Base-by-base conservation (phyloP, 2,329 filamentous ascomycete species). In the Lachnellula suecica region DNA sequence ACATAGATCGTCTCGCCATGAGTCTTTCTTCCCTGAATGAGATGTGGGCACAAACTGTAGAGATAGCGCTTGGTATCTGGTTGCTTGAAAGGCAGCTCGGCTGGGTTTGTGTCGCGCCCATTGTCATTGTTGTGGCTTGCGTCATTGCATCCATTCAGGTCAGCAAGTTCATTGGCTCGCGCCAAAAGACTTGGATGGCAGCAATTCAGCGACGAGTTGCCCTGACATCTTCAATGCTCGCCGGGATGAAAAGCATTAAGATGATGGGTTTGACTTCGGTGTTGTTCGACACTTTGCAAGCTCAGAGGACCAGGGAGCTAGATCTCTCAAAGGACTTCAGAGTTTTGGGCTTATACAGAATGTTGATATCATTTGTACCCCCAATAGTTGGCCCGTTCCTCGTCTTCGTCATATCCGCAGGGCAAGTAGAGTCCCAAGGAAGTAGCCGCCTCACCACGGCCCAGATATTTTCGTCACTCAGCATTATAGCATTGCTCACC, bases 41-140 rank as follows among this genome's bases (percentile, higher is more conserved):
- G 2, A 61, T 69, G n/a, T 73, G 71, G 71, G 68, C 69, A 8
- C 62, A 62, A 13, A 50, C 68, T 2, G 44, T 72, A 5, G 69
- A 73, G 22, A 56, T 72, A 13, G 64, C 61, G 0, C 27, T 73
- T 6, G 68, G 63, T 0, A 60, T 70, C 2, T 73, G 64, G 34
- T 47, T 73, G 3, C 51, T 73, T 0, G 59, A 68, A 15, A 59
- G 60, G 4, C 64, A 71, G 25, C 53, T 72, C 15, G 40, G 40
- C 15, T 13, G n/a, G 15, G 40, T 20, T 3, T 42, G 40, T 20
- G 19, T 42, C 19, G n/a, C n/a, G n/a, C 29, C 15, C 29, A 15
- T 31, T 15, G 29, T 31, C 15, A 31, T 31, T 31, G 29, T 15
- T 15, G 10, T 8, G 15, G 29, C 15, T 9, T 31, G 10, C 29